Percentiles rank a stretch among this genome's conserved stretches.
Conservation (phyloP, 805 yeast species). For the Schizosaccharomyces octosporus region DNA sequence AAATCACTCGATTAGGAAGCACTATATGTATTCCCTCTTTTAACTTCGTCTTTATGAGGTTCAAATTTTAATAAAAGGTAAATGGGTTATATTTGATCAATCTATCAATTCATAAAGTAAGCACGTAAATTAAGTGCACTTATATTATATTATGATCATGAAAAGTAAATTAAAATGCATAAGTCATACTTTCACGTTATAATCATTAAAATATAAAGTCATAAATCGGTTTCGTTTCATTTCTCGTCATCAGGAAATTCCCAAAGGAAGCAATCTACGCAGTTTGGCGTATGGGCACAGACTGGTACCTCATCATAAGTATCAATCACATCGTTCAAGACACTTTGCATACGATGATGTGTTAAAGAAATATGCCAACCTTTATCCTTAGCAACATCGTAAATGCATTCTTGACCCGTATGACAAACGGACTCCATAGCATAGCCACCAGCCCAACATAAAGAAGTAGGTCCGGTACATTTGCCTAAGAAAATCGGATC, state of each 20-base stretch:
- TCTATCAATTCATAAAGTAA: no score
- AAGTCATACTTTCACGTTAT: no score
- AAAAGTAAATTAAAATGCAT: no score
- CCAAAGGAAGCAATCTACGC: slow-evolving; percentile 8
- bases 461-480: slow-evolving; percentile 75
- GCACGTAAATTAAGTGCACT: no score
- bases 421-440: slow-evolving; percentile 95
- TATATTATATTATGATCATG: no score
- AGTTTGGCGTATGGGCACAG: slow-evolving; percentile 18
- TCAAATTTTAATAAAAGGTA: no score
- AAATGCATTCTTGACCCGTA: slow-evolving; percentile 63
- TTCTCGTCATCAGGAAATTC: not conserved
- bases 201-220: not conserved
- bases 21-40: no score
- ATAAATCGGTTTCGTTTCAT: not conserved
- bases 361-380: slow-evolving; percentile 80
- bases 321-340: slow-evolving; percentile 54
- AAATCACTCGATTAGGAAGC: no score
- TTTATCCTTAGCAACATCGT: slow-evolving; percentile 66
- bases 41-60: no score
- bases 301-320: slow-evolving; percentile 53
- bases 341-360: slow-evolving; percentile 76
- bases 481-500: slow-evolving; percentile 94
- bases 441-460: slow-evolving; percentile 79
- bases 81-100: no score